Evolutionary conservation across 768 basidiomycete species (phyloP), one percentile per base, ranked within the genome.

Genomic region (Kwoniella newhampshirensis): DNA sequence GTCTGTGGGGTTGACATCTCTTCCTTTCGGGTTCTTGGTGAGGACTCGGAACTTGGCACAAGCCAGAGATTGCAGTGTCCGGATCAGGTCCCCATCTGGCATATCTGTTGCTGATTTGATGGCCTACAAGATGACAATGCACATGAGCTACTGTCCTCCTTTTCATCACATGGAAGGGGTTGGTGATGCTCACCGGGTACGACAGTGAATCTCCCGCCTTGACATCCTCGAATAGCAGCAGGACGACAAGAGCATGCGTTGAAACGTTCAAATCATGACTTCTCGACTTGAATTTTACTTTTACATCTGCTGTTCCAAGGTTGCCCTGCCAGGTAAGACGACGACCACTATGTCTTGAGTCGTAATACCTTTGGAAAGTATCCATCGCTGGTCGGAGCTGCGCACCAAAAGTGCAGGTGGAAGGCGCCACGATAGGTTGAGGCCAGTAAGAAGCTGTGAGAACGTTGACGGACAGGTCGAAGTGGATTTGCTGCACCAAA

Each of bases 401-500:
- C 15, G 81, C 73, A 0, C 91, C 86, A 37, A 97, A 79, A 4
- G 79, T 84, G 66, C 90, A 96, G 0, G 75, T 62, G 0, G 63
- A 59, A 1, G 84, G 70, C 2, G 85, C 79, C 9, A 81, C 77
- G 2, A 83, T 81, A 57, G 86, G 82, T 1, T 86, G 87, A 0
- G 96, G 96, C 96, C 96, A 99, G 76, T 89, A 90, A 3, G 92
- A 94, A 1, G 93, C 89, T 0, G 96, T 98, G 84, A 97, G 91
- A 46, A 99, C 87, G 4, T 82, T 92, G 39, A 97, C 91, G 0
- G 83, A 85, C 35, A 97, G 81, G 37, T 94, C 89, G 63, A 93
- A 81, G 3, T 83, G 80, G 2, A 87, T 86, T 8, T 83, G 75
- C 91, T 96, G 66, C n/a, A 48, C 4, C 27, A 11, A 18, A 26